phyloP scores from a whole-genome alignment of 2,329 filamentous ascomycete species.

The Sporothrix brunneoviolacea region DNA sequence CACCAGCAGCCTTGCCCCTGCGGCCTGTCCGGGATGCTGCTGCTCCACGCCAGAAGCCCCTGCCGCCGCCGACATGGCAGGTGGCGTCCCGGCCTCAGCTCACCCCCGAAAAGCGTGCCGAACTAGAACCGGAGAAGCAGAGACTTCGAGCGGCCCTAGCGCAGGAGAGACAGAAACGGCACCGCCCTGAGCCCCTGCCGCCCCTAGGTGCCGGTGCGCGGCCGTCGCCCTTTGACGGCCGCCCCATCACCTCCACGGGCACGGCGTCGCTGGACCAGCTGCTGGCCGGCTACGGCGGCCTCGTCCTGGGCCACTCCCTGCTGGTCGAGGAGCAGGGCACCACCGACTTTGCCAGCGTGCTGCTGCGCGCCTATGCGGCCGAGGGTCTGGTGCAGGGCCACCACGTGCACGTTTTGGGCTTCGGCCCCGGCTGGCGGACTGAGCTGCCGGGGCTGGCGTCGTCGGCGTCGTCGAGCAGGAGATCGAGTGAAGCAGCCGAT shows the following conservation, averaged over 20 bases:
- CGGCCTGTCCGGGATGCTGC: background rate
- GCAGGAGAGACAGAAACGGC: slow-evolving; percentile 5
- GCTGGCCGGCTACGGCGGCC: slow-evolving; percentile 77
- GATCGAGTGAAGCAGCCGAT: slow-evolving; percentile 32
- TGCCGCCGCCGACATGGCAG: slow-evolving; percentile 10
- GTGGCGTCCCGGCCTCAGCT: slow-evolving; percentile 1
- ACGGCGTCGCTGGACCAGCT: slow-evolving; percentile 78
- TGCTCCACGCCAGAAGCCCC: background rate
- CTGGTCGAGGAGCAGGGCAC: slow-evolving; percentile 85
- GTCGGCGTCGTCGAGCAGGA: slow-evolving; percentile 30
- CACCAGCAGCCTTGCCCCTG: background rate
- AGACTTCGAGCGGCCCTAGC: slow-evolving; percentile 8
- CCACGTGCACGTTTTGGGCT: slow-evolving; percentile 75
- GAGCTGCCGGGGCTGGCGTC: slow-evolving; percentile 69
- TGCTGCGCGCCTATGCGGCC: slow-evolving; percentile 84
- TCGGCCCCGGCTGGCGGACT: slow-evolving; percentile 71
- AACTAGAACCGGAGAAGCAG: slow-evolving; percentile 14
- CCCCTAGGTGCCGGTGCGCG: slow-evolving; percentile 50
- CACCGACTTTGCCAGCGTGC: slow-evolving; percentile 82
- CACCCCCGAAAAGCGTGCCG: background rate
- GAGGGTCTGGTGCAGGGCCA: slow-evolving; percentile 92
- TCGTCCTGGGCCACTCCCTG: slow-evolving; percentile 73
- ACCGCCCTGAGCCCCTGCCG: background rate
- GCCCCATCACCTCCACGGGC: slow-evolving; percentile 84
- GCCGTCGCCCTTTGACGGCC: slow-evolving; percentile 82